Percentiles rank a stretch among this genome's conserved stretches.
These are phyloP conservation scores for Hura crepitans DNA, from an alignment of 441 rosid species.

Conservation along the genomic window DNA sequence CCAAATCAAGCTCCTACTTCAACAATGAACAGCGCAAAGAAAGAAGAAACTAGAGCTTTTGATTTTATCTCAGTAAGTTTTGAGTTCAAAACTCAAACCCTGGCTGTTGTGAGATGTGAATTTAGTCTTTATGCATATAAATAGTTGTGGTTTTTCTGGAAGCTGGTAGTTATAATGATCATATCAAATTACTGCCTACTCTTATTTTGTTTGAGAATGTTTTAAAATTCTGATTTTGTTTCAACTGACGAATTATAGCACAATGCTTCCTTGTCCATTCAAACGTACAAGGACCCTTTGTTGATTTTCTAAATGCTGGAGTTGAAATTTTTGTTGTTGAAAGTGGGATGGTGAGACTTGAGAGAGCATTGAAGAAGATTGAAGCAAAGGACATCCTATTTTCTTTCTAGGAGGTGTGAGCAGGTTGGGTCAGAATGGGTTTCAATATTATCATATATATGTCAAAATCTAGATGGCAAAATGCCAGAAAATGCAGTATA, in stretches of 20 bases:
- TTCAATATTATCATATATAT: background rate
- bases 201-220: background rate
- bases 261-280: background rate
- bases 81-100: conserved; percentile 12
- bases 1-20: conserved; percentile 56
- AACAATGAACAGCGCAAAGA: conserved; percentile 56
- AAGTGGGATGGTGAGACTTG: conserved; percentile 1
- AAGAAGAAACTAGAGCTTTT: conserved; percentile 87
- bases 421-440: background rate
- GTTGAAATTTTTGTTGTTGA: background rate
- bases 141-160: conserved; percentile 9
- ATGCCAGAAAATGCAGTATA: background rate
- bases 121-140: background rate
- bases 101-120: background rate
- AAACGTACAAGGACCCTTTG: background rate
- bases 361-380: background rate
- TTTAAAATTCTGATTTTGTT: background rate
- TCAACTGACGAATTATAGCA: background rate
- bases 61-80: conserved; percentile 95
- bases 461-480: background rate
- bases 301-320: too few relatives aligned
- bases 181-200: background rate
- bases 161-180: background rate
- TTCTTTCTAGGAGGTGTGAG: background rate
- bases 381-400: background rate